Evolutionary conservation across 371 early-diverging fungal genomes (phyloP), one percentile per base, ranked within the genome.

Genomic region (Parasitella parasitica): DNA sequence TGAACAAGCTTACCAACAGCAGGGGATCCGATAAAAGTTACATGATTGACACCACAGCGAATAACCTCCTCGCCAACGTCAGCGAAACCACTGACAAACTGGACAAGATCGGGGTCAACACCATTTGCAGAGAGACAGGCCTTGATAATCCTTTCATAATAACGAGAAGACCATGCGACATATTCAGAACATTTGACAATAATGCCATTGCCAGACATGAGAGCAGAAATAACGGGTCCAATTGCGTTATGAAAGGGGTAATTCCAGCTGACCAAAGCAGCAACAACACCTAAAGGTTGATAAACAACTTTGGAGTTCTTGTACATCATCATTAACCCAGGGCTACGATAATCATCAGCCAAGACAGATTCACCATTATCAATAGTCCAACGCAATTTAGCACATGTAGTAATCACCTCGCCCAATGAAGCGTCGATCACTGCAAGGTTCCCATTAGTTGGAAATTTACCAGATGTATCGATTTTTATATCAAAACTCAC

Each of bases 21-120:
- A 20, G 93, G 90, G 4, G 93, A 93, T 15, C 93, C 93, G 65
- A 93, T 93, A 62, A 94, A 94, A 0, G 92, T 92, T 36, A 94
- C 81, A 61, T 92, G 87, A 56, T 87, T 84, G 51, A 94, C 86
- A 32, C 84, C 86, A 13, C 75, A 74, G 9, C 57, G 62, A 13
- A 90, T 85, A 1, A 94, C 71, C 1, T 91, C 91, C 39, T 85
- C 84, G 22, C 95, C 95, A 30, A 87, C 81, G 34, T 94, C 95
- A 34, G 86, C 88, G 66, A 84, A 92, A 2, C 95, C 95, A 41
- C 82, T 88, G 37, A 94, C 69, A 67, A 94, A 88, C 50, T 89
- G 91, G 7, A 94, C 90, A 24, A 94, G 80, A 9, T 91, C 87
- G 15, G 89, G 86, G 57, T 86, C 83, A 64, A 91, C 83, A 13